Evolutionary conservation across 768 basidiomycete genomes (phyloP).

Genomic region (Phlebiopsis flavidoalba): DNA sequence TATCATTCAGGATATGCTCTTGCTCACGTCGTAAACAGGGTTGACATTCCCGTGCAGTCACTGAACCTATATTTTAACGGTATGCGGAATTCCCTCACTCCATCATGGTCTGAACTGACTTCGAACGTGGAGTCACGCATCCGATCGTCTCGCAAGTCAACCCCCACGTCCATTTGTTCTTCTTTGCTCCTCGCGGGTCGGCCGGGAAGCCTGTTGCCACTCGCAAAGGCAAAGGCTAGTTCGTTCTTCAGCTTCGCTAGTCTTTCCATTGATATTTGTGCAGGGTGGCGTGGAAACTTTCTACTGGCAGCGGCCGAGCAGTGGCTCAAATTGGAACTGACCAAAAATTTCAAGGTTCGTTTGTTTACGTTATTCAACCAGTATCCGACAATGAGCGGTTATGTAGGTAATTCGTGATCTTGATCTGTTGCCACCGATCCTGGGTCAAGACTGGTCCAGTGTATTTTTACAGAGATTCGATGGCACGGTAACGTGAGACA

Average conservation of each 20-base stretch:
- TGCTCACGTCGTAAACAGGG: constrained; percentile 32
- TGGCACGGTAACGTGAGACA: constrained; percentile 74
- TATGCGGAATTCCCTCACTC: constrained; percentile 17
- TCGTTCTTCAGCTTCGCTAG: not conserved
- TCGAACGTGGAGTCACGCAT: constrained; percentile 64
- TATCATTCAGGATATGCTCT: not conserved
- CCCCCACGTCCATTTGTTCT: constrained; percentile 87
- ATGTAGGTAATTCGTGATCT: constrained; percentile 78
- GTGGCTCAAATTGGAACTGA: constrained; percentile 91
- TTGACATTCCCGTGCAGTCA: constrained; percentile 91
- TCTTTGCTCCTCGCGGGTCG: constrained; percentile 87
- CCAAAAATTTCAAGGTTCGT: constrained; percentile 87
- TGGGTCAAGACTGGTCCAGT: constrained; percentile 95
- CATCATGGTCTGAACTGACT: not conserved
- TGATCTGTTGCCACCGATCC: constrained; percentile 87
- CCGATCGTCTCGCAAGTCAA: constrained; percentile 95
- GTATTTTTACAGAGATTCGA: constrained; percentile 96
- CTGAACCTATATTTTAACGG: constrained; percentile 89
- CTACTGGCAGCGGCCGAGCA: constrained; percentile 89
- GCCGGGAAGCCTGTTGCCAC: constrained; percentile 93
- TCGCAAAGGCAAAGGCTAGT: constrained; percentile 80
- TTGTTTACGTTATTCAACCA: not conserved
- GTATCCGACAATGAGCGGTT: constrained; percentile 25
- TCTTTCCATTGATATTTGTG: not conserved
- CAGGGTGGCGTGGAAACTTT: constrained; percentile 95